Conservation (phyloP, 1,284 basidiomycete species). For the Sanguinoderma infundibulare region DNA sequence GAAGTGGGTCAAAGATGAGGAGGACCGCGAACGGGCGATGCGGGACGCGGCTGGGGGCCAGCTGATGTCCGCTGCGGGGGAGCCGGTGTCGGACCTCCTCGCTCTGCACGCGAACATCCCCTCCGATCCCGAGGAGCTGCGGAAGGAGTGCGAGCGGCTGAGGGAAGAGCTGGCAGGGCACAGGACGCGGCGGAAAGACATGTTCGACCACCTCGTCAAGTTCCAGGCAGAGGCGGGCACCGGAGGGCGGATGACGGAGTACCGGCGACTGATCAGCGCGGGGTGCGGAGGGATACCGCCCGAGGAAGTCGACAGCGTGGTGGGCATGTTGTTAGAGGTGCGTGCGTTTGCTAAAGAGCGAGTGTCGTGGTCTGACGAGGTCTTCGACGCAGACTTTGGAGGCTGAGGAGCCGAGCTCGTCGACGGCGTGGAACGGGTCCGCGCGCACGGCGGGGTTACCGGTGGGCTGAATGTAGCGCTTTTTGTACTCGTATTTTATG, state of each 20-base stretch:
- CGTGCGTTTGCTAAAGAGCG: constrained; percentile 27
- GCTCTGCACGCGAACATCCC: constrained; percentile 62
- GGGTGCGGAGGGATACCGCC: constrained; percentile 89
- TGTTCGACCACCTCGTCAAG: constrained; percentile 77
- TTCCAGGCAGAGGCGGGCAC: constrained; percentile 91
- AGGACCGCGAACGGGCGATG: constrained; percentile 70
- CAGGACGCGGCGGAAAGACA: constrained; percentile 67
- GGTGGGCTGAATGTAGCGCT: constrained; percentile 14
- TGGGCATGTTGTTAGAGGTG: constrained; percentile 86
- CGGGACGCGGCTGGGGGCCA: constrained; percentile 61
- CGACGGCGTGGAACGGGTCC: constrained; percentile 43
- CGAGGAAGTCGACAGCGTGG: constrained; percentile 83
- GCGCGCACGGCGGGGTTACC: constrained; percentile 23
- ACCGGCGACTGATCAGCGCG: constrained; percentile 83
- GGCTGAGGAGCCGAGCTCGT: constrained; percentile 62
- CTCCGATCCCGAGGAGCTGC: constrained; percentile 58
- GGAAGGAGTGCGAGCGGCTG: constrained; percentile 61
- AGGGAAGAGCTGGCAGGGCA: constrained; percentile 69
- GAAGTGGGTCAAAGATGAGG: constrained; percentile 89
- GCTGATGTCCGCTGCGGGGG: constrained; percentile 50
- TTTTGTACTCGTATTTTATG: constrained; percentile 22
- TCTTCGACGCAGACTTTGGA: constrained; percentile 61
- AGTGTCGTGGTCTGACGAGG: constrained; percentile 3
- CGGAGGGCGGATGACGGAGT: constrained; percentile 85
- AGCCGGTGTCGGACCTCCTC: constrained; percentile 68